phyloP scores from a whole-genome alignment of 305 asterid species.

The Fraxinus nigra region DNA sequence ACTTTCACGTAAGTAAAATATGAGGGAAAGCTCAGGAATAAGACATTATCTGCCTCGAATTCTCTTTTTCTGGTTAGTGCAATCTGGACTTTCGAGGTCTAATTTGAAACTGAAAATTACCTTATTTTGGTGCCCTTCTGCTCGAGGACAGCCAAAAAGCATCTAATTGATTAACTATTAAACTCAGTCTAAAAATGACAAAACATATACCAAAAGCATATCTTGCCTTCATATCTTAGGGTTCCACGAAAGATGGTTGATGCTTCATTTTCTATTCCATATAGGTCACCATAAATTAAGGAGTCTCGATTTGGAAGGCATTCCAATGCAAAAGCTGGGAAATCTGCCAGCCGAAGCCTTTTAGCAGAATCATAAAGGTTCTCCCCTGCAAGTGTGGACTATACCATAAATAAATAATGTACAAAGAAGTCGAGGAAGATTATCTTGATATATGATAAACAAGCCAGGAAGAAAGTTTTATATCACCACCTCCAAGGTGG shows the following conservation, averaged over 20 bases:
- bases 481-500: neutral
- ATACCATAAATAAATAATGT: neutral
- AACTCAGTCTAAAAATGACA: neutral
- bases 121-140: neutral
- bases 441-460: neutral
- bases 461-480: neutral
- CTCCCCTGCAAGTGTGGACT: constrained; percentile 54
- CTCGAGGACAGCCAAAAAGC: neutral
- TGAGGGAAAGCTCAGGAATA: neutral
- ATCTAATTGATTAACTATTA: neutral
- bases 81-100: neutral
- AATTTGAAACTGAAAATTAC: neutral
- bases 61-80: neutral
- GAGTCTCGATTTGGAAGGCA: constrained; percentile 93
- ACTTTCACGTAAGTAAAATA: constrained; percentile 4
- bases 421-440: neutral
- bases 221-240: constrained; percentile 86
- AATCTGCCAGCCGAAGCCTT: constrained; percentile 62
- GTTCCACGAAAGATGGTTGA: constrained; percentile 88
- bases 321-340: constrained; percentile 93
- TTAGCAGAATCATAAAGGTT: constrained; percentile 81
- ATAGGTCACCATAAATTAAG: constrained; percentile 76
- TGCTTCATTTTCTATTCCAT: constrained; percentile 84
- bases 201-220: constrained; percentile 11
- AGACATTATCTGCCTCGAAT: neutral